Evolutionary conservation across 2,329 filamentous ascomycete species (phyloP).

Genomic region (Curvularia hawaiiensis): DNA sequence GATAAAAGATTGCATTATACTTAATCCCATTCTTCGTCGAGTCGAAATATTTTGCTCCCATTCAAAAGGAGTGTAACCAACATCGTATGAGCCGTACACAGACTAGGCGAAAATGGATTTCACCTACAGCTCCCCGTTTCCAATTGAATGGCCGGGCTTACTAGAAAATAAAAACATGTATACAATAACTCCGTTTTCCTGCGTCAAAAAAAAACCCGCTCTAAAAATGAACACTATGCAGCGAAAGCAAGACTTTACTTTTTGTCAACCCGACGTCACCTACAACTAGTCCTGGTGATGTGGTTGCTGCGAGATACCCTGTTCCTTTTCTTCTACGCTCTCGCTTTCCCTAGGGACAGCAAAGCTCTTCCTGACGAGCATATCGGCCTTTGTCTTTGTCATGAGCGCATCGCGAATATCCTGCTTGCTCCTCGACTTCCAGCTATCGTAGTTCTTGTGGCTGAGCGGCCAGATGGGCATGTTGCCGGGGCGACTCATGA

Average conservation of each 20-base stretch:
- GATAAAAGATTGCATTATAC: not conserved
- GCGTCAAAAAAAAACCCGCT: not conserved
- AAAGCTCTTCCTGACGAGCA: constrained; percentile 41
- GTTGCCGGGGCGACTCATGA: constrained; percentile 56
- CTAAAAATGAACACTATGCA: not conserved
- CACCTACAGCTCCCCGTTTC: not conserved
- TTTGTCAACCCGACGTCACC: not conserved
- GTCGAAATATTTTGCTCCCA: not conserved
- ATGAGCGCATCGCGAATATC: constrained; percentile 53
- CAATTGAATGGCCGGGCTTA: not conserved
- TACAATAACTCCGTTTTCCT: not conserved
- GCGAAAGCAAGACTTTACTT: not conserved
- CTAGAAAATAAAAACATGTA: not conserved
- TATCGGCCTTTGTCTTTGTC: constrained; percentile 48
- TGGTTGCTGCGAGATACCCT: constrained; percentile 20
- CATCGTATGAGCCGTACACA: not conserved
- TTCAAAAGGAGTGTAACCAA: not conserved
- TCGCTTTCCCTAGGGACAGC: constrained; percentile 25
- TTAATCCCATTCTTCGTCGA: not conserved
- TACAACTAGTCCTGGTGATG: not conserved
- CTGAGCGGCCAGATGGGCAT: constrained; percentile 64
- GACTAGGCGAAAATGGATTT: not conserved
- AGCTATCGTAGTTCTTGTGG: constrained; percentile 47
- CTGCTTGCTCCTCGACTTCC: constrained; percentile 45
- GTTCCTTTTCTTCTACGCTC: constrained; percentile 24